These are phyloP conservation scores for Allodekkera sacchari DNA, from an alignment of 805 yeast genomes.

Conservation along the genomic window DNA sequence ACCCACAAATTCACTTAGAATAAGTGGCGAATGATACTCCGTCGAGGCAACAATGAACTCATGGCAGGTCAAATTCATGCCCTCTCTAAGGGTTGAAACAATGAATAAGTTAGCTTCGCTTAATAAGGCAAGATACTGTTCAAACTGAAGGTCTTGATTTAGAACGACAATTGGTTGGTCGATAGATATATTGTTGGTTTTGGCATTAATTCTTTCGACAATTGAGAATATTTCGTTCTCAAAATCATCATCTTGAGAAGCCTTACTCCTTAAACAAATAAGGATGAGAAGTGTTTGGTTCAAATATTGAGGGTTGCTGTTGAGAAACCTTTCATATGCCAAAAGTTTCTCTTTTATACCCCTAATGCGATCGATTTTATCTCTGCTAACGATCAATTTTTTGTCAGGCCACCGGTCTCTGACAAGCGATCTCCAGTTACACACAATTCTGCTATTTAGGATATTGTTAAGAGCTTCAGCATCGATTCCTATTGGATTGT, in stretches of 20 bases:
- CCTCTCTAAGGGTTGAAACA: constrained; percentile 90
- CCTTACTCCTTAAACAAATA: constrained; percentile 57
- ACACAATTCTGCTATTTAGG: constrained; percentile 38
- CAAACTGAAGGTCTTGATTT: constrained; percentile 82
- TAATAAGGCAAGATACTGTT: constrained; percentile 80
- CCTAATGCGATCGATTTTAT: constrained; percentile 77
- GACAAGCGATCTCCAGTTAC: constrained; percentile 60
- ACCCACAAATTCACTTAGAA: constrained; percentile 91
- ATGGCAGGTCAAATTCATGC: constrained; percentile 94
- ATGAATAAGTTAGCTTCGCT: constrained; percentile 82
- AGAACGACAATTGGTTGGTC: constrained; percentile 80
- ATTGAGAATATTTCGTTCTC: constrained; percentile 69
- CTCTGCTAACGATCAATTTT: constrained; percentile 74
- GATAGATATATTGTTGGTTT: constrained; percentile 61
- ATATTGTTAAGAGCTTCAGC: constrained; percentile 44
- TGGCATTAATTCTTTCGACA: constrained; percentile 78
- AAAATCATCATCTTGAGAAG: constrained; percentile 46
- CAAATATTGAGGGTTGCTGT: constrained; percentile 61
- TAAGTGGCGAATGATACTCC: constrained; percentile 67
- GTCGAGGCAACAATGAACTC: constrained; percentile 77
- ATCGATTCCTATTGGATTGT: constrained; percentile 76
- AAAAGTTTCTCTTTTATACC: constrained; percentile 82
- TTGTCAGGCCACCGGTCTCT: constrained; percentile 72
- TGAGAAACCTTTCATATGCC: constrained; percentile 77
- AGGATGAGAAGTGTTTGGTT: constrained; percentile 71